Conservation (phyloP, 2,329 filamentous ascomycete genomes). For the Cadophora malorum region DNA sequence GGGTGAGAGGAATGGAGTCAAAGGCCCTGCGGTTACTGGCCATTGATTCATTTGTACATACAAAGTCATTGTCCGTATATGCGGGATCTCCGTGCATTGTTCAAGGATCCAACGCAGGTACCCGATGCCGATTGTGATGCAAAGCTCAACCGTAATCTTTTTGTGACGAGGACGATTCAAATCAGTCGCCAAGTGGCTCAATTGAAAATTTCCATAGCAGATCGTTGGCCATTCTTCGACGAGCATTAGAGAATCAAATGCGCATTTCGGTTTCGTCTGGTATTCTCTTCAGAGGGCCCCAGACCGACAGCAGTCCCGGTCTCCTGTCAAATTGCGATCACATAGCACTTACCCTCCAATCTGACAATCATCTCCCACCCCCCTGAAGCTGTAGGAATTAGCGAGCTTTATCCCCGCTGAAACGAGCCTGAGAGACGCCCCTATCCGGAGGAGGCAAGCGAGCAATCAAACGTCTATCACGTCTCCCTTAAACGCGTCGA, state of each 20-base stretch:
- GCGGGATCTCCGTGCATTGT: background rate
- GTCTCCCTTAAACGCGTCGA: background rate
- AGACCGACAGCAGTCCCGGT: background rate
- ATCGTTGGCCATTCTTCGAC: background rate
- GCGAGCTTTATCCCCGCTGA: background rate
- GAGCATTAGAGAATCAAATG: too few species aligned
- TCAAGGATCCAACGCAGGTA: background rate
- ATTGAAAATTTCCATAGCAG: too few species aligned
- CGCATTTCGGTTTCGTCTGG: too few species aligned
- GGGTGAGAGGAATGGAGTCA: constrained; percentile 42
- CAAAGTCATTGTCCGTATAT: background rate
- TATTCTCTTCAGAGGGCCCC: too few species aligned
- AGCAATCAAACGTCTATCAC: constrained; percentile 5
- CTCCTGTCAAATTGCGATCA: background rate
- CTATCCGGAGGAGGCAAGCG: background rate
- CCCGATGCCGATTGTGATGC: background rate
- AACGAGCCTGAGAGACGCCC: background rate
- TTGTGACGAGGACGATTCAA: background rate
- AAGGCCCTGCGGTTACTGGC: constrained; percentile 23
- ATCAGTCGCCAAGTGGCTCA: background rate
- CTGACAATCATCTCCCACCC: background rate
- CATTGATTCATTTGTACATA: constrained; percentile 6
- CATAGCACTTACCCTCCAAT: background rate
- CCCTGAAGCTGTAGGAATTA: background rate
- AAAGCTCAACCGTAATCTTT: background rate